phyloP scores from a whole-genome alignment of 495 filamentous ascomycete genomes.

The Rhizodiscina lignyota region DNA sequence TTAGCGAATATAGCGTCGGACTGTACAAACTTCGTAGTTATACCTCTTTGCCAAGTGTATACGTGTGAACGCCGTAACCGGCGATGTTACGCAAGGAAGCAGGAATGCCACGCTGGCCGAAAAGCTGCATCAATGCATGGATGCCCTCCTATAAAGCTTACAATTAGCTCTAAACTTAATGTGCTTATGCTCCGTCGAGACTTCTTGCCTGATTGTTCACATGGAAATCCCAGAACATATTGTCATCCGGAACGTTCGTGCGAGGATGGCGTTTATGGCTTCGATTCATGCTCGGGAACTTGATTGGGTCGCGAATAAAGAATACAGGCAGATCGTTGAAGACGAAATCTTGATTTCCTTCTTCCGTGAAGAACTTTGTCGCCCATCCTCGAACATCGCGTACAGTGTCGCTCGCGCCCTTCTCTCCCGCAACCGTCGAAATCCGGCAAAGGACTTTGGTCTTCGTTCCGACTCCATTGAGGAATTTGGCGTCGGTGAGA shows the following conservation, averaged over 20 bases:
- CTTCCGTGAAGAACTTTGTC: conserved; percentile 11
- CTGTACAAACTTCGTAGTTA: no score
- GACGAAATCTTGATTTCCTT: conserved; percentile 12
- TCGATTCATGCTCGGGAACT: conserved; percentile 38
- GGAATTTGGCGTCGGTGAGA: conserved; percentile 6
- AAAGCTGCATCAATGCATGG: conserved; percentile 10
- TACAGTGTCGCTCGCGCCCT: conserved; percentile 8
- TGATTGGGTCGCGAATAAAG: conserved; percentile 37
- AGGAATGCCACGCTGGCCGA: conserved; percentile 10
- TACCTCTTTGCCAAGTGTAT: no score
- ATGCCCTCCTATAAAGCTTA: no score
- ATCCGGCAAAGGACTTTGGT: conserved; percentile 9
- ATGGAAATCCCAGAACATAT: conserved; percentile 11
- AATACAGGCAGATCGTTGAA: conserved; percentile 26
- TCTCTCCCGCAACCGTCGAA: conserved; percentile 8
- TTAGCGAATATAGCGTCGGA: no score
- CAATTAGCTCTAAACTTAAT: no score
- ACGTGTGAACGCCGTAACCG: conserved; percentile 10
- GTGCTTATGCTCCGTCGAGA: no score
- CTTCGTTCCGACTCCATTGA: conserved; percentile 8
- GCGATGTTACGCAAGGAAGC: conserved; percentile 8
- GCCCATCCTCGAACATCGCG: conserved; percentile 10
- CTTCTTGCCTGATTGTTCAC: conserved; percentile 9
- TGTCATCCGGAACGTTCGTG: conserved; percentile 18
- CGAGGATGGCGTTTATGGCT: conserved; percentile 33